phyloP scores from a whole-genome alignment of 805 yeast genomes.

The Barnettozyma sucrosica region DNA sequence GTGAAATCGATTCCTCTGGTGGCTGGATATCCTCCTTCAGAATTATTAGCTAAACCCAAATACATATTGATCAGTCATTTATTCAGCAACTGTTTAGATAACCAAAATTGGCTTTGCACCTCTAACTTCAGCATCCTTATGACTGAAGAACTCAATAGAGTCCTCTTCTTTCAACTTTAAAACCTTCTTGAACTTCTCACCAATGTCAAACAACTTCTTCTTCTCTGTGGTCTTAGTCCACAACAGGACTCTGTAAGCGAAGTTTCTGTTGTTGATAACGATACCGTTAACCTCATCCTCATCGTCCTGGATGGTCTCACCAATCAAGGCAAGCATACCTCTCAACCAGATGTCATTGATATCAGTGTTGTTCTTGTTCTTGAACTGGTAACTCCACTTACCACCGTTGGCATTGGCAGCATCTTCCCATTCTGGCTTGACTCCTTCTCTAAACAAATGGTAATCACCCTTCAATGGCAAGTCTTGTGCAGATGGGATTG shows the following conservation, averaged over 20 bases:
- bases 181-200: constrained; percentile 81
- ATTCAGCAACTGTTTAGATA: constrained; percentile 12
- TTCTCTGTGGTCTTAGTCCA: constrained; percentile 84
- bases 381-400: constrained; percentile 82
- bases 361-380: constrained; percentile 48
- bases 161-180: constrained; percentile 70
- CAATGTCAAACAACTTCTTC: constrained; percentile 64
- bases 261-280: constrained; percentile 82
- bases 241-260: constrained; percentile 76
- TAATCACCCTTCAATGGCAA: constrained; percentile 90
- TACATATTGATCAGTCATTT: not conserved
- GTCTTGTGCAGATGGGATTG: constrained; percentile 86
- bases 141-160: constrained; percentile 73
- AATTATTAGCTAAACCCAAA: not conserved
- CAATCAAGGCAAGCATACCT: constrained; percentile 82
- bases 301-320: constrained; percentile 84
- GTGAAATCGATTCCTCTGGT: constrained; percentile 21
- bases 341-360: constrained; percentile 92
- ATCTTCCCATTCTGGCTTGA: constrained; percentile 99
- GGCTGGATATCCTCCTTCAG: constrained; percentile 5
- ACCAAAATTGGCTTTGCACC: constrained; percentile 26
- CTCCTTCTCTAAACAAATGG: constrained; percentile 88
- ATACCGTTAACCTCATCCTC: constrained; percentile 89
- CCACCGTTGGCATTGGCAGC: constrained; percentile 84
- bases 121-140: constrained; percentile 29